A percentile compares a stretch with the other conserved stretches of the same genome.
These are phyloP conservation scores for Akebia trifoliata DNA, from an alignment of 164 flowering plant species.

Conservation along the genomic window DNA sequence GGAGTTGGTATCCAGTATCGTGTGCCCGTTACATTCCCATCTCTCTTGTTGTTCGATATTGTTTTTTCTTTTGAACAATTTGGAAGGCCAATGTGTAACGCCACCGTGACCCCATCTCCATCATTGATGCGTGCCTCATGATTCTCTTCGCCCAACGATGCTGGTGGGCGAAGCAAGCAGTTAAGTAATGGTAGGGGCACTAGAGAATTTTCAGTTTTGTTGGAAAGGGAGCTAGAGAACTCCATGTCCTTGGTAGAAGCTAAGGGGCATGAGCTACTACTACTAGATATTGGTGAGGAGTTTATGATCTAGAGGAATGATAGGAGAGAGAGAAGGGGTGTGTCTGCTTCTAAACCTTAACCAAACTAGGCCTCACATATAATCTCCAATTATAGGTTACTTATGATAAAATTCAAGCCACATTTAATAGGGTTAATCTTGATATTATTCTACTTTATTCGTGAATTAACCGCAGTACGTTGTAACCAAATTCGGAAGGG, in stretches of 20 bases:
- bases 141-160: constrained; percentile 7
- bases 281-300: neutral
- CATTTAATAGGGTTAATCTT: no score
- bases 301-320: constrained; percentile 1
- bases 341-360: no score
- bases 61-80: constrained; percentile 5
- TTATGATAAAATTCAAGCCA: no score
- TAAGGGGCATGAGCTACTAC: constrained; percentile 1
- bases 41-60: neutral
- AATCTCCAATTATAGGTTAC: no score
- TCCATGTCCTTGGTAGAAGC: constrained; percentile 8
- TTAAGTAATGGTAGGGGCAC: constrained; percentile 30
- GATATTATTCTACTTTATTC: no score
- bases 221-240: constrained; percentile 21
- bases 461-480: no score
- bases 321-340: neutral
- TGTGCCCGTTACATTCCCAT: constrained; percentile 6
- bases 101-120: constrained; percentile 33
- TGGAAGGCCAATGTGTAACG: constrained; percentile 57
- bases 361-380: no score
- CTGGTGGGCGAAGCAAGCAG: constrained; percentile 19
- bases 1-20: constrained; percentile 73
- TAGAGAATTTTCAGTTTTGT: constrained; percentile 1
- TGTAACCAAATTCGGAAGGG: no score
- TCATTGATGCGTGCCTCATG: neutral